Evolutionary conservation across 768 basidiomycete species (phyloP).

Genomic region (Rickenella mellea): DNA sequence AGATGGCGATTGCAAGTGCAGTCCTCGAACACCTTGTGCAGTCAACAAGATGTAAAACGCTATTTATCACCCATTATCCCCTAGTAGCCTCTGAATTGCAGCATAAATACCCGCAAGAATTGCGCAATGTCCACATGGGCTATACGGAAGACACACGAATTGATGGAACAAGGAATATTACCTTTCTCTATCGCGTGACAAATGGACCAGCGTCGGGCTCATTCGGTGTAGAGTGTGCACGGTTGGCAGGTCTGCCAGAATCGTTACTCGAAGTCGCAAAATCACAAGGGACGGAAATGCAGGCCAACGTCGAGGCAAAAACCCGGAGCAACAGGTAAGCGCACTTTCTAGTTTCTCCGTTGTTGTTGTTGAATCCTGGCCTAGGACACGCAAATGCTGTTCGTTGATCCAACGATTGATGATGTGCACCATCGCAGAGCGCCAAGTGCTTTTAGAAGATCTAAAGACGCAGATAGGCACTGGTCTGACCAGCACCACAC

Average conservation of each 20-base stretch:
- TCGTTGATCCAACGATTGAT: neutral
- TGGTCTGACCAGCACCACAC: neutral
- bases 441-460: neutral
- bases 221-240: slow-evolving; percentile 88
- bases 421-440: no score
- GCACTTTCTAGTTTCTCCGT: neutral
- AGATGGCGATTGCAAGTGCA: slow-evolving; percentile 85
- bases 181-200: slow-evolving; percentile 75
- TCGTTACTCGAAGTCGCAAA: slow-evolving; percentile 54
- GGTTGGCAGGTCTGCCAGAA: slow-evolving; percentile 78
- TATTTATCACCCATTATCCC: slow-evolving; percentile 96
- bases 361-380: neutral
- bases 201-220: slow-evolving; percentile 69
- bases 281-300: slow-evolving; percentile 41
- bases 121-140: slow-evolving; percentile 83
- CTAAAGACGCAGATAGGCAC: neutral
- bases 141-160: slow-evolving; percentile 61
- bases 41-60: slow-evolving; percentile 51
- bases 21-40: slow-evolving; percentile 65
- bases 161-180: slow-evolving; percentile 70
- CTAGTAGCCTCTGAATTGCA: slow-evolving; percentile 64
- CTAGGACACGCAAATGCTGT: neutral
- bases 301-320: slow-evolving; percentile 39
- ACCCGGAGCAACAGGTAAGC: slow-evolving; percentile 41
- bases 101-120: slow-evolving; percentile 43